A percentile compares a stretch with the other conserved stretches of the same genome.
These are phyloP conservation scores for Eimeria maxima DNA, from an alignment of 169 alveolate species.

Conservation along the genomic window DNA sequence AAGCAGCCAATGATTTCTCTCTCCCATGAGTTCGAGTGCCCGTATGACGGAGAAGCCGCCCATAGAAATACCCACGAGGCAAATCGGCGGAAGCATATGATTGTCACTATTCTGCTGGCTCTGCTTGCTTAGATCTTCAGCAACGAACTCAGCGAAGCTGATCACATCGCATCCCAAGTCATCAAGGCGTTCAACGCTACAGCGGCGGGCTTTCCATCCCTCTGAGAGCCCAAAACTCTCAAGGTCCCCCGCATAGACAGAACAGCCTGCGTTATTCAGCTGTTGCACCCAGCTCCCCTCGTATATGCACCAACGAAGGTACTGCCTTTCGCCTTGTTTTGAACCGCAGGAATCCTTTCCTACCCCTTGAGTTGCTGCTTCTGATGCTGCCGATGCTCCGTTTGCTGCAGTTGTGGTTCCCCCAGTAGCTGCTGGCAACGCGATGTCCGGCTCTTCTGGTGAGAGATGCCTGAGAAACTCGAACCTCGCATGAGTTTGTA, in stretches of 20 bases:
- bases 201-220: conserved; percentile 83
- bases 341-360: not conserved
- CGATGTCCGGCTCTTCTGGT: conserved; percentile 41
- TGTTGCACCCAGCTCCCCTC: conserved; percentile 84
- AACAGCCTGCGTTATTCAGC: conserved; percentile 73
- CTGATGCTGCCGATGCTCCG: not conserved
- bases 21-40: conserved; percentile 74
- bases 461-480: conserved; percentile 70
- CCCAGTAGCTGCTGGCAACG: not conserved
- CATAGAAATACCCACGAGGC: conserved; percentile 82
- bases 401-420: not conserved
- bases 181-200: conserved; percentile 80
- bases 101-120: not conserved
- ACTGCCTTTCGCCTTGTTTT: not conserved
- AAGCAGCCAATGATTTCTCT: conserved; percentile 48
- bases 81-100: conserved; percentile 57
- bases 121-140: not conserved
- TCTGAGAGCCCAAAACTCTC: conserved; percentile 84
- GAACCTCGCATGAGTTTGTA: conserved; percentile 73
- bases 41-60: conserved; percentile 81
- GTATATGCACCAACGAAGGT: conserved; percentile 64
- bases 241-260: conserved; percentile 83
- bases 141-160: conserved; percentile 57
- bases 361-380: not conserved
- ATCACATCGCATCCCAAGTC: conserved; percentile 80